These are phyloP conservation scores for Limonium bicolor DNA, from an alignment of 148 eudicot species.

Conservation along the genomic window DNA sequence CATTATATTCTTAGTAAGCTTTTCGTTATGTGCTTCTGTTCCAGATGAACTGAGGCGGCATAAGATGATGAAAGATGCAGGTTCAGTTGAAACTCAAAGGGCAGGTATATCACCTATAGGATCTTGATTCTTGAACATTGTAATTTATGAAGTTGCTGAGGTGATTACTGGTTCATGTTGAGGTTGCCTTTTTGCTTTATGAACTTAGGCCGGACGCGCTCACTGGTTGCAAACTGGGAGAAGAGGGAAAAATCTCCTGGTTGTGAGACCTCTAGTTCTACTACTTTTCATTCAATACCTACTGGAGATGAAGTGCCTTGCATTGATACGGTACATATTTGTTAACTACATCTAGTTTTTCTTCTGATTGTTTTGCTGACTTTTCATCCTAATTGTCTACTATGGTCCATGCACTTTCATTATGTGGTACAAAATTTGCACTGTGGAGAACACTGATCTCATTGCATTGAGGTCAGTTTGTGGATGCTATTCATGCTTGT, in stretches of 20 bases:
- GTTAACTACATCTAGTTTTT: too few relatives aligned
- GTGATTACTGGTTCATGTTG: neutral
- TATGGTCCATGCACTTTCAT: too few relatives aligned
- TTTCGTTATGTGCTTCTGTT: slow-evolving; percentile 9
- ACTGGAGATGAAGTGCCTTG: slow-evolving; percentile 23
- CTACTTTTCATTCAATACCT: slow-evolving; percentile 22
- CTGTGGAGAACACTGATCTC: too few relatives aligned
- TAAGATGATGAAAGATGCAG: slow-evolving; percentile 32
- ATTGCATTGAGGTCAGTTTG: too few relatives aligned
- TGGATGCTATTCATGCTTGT: too few relatives aligned
- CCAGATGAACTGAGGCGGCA: slow-evolving; percentile 54
- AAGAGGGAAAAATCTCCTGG: slow-evolving; percentile 44
- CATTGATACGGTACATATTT: slow-evolving; percentile 33
- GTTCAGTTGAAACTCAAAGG: slow-evolving; percentile 31
- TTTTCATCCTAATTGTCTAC: too few relatives aligned
- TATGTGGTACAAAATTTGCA: too few relatives aligned
- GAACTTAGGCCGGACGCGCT: slow-evolving; percentile 45
- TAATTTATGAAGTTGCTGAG: neutral
- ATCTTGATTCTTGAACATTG: neutral
- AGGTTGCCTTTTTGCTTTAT: neutral
- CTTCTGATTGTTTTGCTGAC: too few relatives aligned
- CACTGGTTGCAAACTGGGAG: slow-evolving; percentile 63
- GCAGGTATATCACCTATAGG: slow-evolving; percentile 24
- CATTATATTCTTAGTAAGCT: too few relatives aligned
- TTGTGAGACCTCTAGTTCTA: slow-evolving; percentile 30